Evolutionary conservation across 352 stramenopile genomes (phyloP), one percentile per base, ranked within the genome.

Genomic region (Pythium dissimile): DNA sequence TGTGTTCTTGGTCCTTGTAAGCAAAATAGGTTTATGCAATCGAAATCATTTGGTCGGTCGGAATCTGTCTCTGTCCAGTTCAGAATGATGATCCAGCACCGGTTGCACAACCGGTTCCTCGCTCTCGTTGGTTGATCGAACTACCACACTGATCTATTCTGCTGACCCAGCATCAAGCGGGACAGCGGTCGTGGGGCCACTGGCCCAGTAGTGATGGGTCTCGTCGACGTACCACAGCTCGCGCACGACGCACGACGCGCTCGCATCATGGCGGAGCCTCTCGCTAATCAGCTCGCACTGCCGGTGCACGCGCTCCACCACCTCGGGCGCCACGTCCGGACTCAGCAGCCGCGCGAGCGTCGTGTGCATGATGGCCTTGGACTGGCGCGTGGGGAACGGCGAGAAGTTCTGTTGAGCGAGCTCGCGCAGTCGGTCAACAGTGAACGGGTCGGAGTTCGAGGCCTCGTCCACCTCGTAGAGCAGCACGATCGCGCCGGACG

Each of bases 211-310:
- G 28, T 84, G 59, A 24, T 89, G 79, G 11, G 77, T 84, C 56
- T 91, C 81, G 49, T 89, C 75, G 6, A 89, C 73, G 35, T 79
- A 85, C 81, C 81, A 91, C 13, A 91, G 64, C 20, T 79, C 71
- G 9, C 75, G 52, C 38, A 87, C 71, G 12, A 74, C 55, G 31
- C 74, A 69, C 20, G 53, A 66, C 23, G 65, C 54, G 5, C 55
- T 59, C 12, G 77, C 44, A 2, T 31, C 37, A n/a, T n/a, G n/a
- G 13, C 30, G 44, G 11, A 89, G 45, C 31, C 69, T 46, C 31
- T 72, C 42, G 2, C 79, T 87, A 35, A 89, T 66, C 26, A 64
- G 67, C n/a, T 84, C 71, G 47, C 81, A 92, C 48, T 69, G 68
- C n/a, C 46, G 64, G 16, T 72, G 69, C 24, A 89, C 51, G 7